Evolutionary conservation across 345 rosid species (phyloP), one percentile per base, ranked within the genome.

Genomic region (Lumnitzera racemosa): DNA sequence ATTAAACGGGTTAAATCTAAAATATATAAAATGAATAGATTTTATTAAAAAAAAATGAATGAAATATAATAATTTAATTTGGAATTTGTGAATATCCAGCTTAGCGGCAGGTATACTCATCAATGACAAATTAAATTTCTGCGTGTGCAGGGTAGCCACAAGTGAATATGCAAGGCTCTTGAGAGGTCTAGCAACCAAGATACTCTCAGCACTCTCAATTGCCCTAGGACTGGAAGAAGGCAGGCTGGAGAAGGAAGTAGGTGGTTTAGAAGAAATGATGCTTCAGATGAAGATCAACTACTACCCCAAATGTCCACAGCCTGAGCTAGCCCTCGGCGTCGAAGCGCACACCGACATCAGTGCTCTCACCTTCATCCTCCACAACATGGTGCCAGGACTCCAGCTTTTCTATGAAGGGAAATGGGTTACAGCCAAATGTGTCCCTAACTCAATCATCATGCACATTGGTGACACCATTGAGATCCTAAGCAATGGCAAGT

Each of bases 331-430:
- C 27, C 82, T 94, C 0, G 97, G 99, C 5, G 97, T 90, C n/a
- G 97, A 94, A 72, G 96, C 99, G 54, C 99, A 94, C 74, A 94
- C 95, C 1, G 96, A 94, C 61, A 46, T 90, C n/a, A 81, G 92
- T 43, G 87, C 99, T 3, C 89, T 90, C 70, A 88, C 99, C 24
- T 90, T 90, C 75, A 86, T 94, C 36, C 89, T 94, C 79, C 99
- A 94, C 88, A 94, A 94, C 83, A 94, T 94, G 97, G 90, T 94
- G 54, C 96, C 99, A 0, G 99, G 99, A 2, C 80, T 94, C 48
- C 99, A 94, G 74, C 91, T 88, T 31, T 90, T 86, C 76, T 84
- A 88, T 16, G 68, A 83, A 53, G 86, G 76, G 20, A 86, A 94
- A 57, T 94, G 99, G 97, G 58, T 88, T 23, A 94, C 77, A 0